Conservation (phyloP, 2,329 filamentous ascomycete genomes). For the Coleophoma crateriformis region DNA sequence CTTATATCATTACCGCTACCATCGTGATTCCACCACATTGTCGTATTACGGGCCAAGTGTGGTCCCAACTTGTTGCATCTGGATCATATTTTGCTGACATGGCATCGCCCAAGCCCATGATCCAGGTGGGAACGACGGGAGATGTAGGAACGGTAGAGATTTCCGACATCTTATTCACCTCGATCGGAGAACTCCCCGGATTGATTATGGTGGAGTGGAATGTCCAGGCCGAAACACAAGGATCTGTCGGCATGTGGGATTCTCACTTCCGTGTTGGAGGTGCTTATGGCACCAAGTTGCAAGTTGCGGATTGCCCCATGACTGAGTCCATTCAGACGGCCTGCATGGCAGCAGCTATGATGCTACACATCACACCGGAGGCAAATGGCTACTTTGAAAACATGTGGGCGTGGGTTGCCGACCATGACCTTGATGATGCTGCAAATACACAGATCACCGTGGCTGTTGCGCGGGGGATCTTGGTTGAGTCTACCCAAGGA, state of each 20-base stretch:
- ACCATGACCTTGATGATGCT: conserved; percentile 20
- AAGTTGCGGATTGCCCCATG: conserved; percentile 22
- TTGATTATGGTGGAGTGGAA: conserved; percentile 34
- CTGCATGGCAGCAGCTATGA: conserved; percentile 11
- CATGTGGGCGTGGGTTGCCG: conserved; percentile 14
- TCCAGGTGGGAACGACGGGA: conserved; percentile 29
- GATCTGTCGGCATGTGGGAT: conserved; percentile 27
- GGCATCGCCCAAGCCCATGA: conserved; percentile 36
- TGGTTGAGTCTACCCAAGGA: conserved; percentile 61
- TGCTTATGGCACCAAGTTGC: conserved; percentile 27
- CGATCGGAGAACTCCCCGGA: conserved; percentile 29
- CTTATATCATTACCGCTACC: conserved; percentile 43
- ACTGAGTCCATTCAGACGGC: conserved; percentile 14
- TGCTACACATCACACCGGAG: conserved; percentile 11
- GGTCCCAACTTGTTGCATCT: conserved; percentile 30
- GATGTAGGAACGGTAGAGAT: conserved; percentile 38
- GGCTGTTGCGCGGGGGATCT: conserved; percentile 11
- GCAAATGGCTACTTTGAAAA: conserved; percentile 16
- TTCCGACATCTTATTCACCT: conserved; percentile 33
- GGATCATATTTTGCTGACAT: conserved; percentile 37
- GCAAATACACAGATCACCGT: conserved; percentile 10
- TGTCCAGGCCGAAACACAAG: conserved; percentile 22
- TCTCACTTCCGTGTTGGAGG: conserved; percentile 32
- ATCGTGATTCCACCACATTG: conserved; percentile 35
- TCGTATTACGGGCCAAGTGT: conserved; percentile 29